These are phyloP conservation scores for Allium cepa DNA, from an alignment of 106 monocot genomes.

Conservation along the genomic window DNA sequence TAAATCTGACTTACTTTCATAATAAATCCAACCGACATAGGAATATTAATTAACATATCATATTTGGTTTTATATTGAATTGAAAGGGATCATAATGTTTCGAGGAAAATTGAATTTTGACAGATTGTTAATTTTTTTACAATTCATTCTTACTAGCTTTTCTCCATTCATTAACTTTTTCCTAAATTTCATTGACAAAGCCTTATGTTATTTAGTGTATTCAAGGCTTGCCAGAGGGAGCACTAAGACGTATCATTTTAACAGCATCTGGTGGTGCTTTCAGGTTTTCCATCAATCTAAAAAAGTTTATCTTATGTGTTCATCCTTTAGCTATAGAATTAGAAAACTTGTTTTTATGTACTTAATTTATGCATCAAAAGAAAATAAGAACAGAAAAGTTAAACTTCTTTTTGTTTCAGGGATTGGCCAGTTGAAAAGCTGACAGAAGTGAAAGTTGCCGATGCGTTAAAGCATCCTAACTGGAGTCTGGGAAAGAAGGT, in stretches of 20 bases:
- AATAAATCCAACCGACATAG: no score
- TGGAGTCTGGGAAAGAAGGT: slow-evolving; percentile 99
- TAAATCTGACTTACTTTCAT: no score
- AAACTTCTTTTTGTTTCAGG: slow-evolving; percentile 17
- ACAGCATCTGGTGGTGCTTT: slow-evolving; percentile 96
- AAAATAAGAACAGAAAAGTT: no score
- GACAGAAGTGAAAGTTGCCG: slow-evolving; percentile 94
- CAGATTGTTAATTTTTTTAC: no score
- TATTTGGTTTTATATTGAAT: not conserved
- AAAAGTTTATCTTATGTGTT: no score
- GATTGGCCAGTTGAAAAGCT: slow-evolving; percentile 90
- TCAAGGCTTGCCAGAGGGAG: slow-evolving; percentile 89
- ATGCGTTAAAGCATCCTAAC: slow-evolving; percentile 94
- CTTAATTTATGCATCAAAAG: no score
- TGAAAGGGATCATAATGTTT: not conserved
- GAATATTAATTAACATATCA: no score
- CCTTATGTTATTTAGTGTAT: slow-evolving; percentile 54
- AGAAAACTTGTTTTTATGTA: no score
- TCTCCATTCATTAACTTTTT: not conserved
- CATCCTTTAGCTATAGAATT: not conserved
- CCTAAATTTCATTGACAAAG: not conserved
- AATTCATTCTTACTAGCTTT: no score
- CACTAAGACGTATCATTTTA: slow-evolving; percentile 87
- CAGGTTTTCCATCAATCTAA: slow-evolving; percentile 33
- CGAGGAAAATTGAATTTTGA: no score